These are phyloP conservation scores for Penicillium sp. DNA, from an alignment of 2,329 filamentous ascomycete genomes.

Conservation along the genomic window DNA sequence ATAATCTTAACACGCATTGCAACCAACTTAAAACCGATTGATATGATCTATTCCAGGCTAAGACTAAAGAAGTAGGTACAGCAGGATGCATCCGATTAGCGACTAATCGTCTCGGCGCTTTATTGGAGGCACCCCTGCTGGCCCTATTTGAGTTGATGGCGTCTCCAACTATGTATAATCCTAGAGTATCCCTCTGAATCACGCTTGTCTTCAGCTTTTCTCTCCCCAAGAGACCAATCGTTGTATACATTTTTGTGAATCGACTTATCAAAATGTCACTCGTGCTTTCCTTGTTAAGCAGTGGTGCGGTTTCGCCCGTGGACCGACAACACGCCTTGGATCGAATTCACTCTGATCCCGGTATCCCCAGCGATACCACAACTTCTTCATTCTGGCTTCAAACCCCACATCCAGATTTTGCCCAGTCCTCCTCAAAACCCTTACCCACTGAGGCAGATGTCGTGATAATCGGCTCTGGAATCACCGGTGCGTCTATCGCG, in stretches of 20 bases:
- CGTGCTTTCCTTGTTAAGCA: constrained; percentile 23
- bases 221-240: background rate
- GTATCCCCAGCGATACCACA: constrained; percentile 31
- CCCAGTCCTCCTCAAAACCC: constrained; percentile 20
- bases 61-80: constrained; percentile 21
- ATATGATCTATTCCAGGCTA: background rate
- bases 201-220: background rate
- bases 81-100: constrained; percentile 17
- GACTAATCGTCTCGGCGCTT: background rate
- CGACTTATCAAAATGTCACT: constrained; percentile 29
- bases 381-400: constrained; percentile 42
- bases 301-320: constrained; percentile 22
- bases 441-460: constrained; percentile 33
- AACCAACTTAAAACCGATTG: background rate
- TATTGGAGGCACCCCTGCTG: background rate
- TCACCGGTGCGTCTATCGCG: constrained; percentile 34
- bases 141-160: constrained; percentile 6
- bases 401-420: constrained; percentile 28
- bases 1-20: background rate
- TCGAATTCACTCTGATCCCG: constrained; percentile 32
- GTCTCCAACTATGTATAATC: background rate
- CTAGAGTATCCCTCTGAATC: background rate
- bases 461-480: constrained; percentile 39
- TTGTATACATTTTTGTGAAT: background rate
- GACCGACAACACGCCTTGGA: constrained; percentile 32